phyloP scores from a whole-genome alignment of 2,329 filamentous ascomycete genomes.

The Hymenoscyphus salicellus region DNA sequence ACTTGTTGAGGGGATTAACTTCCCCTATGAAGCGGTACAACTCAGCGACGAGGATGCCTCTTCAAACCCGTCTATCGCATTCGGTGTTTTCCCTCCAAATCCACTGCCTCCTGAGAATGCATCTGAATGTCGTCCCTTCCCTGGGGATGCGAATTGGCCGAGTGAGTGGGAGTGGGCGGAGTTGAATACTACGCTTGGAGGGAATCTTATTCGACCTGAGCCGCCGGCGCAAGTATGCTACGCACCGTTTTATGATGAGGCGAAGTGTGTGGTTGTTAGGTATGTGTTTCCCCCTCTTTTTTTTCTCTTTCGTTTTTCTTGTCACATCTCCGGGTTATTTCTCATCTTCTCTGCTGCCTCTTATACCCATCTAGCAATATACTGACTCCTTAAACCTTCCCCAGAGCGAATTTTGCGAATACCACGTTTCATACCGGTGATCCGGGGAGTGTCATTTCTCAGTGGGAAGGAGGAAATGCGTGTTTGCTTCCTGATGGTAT shows the following conservation, averaged over 20 bases:
- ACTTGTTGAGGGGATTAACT: background rate
- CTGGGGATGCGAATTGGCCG: background rate
- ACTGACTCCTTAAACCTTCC: too few relatives aligned
- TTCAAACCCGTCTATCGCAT: too few relatives aligned
- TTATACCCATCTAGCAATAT: too few relatives aligned
- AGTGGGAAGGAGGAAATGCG: background rate
- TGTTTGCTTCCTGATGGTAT: background rate
- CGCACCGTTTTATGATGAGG: background rate
- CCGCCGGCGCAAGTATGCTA: background rate
- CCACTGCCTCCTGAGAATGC: background rate
- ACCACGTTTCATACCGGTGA: background rate
- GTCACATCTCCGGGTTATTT: too few relatives aligned
- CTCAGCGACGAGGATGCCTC: background rate
- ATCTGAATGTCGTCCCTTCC: background rate
- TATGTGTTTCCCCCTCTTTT: background rate
- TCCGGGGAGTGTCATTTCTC: background rate
- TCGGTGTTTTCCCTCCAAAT: background rate
- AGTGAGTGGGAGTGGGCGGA: background rate
- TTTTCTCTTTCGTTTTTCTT: too few relatives aligned
- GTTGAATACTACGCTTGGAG: background rate
- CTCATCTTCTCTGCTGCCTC: too few relatives aligned
- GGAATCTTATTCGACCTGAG: background rate
- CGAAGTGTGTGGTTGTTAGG: background rate
- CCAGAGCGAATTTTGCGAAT: background rate
- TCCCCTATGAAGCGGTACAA: background rate